phyloP scores from a whole-genome alignment of 2,329 filamentous ascomycete genomes.

The Scortechinia acanthostroma region DNA sequence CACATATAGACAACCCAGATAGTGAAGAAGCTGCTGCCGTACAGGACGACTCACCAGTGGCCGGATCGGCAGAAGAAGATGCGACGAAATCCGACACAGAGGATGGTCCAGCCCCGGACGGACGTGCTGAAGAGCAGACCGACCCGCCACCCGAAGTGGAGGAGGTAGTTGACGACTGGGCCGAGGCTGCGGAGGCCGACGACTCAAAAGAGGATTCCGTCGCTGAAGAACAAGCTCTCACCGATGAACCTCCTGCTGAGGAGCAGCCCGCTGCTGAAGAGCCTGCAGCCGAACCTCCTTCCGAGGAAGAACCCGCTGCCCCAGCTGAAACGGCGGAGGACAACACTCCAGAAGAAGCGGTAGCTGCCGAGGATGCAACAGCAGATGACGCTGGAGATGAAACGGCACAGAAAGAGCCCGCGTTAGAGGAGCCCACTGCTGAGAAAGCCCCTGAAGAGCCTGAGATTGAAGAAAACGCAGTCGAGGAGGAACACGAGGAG shows the following conservation, averaged over 20 bases:
- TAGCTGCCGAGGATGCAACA: constrained; percentile 3
- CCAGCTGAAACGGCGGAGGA: constrained; percentile 3
- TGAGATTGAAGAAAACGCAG: not conserved
- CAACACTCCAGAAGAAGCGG: constrained; percentile 5
- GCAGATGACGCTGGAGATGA: not conserved
- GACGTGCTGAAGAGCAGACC: constrained; percentile 1
- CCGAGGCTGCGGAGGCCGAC: not conserved
- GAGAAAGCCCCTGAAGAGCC: not conserved
- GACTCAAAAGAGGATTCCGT: not conserved
- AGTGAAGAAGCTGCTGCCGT: not conserved
- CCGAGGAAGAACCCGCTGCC: not conserved
- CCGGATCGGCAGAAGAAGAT: not conserved
- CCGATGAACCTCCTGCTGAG: not conserved
- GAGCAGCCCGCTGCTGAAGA: not conserved
- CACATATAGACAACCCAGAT: not conserved
- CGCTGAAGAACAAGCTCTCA: not conserved
- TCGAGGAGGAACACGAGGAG: not conserved
- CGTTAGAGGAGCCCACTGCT: too few species aligned
- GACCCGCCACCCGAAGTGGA: too few species aligned
- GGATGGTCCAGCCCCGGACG: not conserved
- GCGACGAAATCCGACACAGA: not conserved
- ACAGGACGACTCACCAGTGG: not conserved
- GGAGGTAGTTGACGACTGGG: too few species aligned
- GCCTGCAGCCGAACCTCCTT: not conserved
- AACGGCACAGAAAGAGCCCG: too few species aligned